phyloP scores from a whole-genome alignment of 768 basidiomycete species.

The Kwoniella sp. region DNA sequence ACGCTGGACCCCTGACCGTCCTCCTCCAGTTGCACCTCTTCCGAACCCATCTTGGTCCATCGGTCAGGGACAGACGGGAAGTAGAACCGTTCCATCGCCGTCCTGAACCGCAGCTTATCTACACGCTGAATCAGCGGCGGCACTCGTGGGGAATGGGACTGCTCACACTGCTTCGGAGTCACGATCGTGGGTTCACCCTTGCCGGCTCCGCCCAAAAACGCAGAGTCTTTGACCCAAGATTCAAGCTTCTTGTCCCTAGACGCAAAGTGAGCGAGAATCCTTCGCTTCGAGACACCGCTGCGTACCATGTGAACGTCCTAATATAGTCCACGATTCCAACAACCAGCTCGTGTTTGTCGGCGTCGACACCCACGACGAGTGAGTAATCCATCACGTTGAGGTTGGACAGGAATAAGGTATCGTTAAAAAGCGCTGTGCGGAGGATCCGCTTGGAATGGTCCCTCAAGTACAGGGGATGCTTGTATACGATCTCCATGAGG shows the following conservation, averaged over 20 bases:
- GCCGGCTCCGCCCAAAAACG: conserved; percentile 73
- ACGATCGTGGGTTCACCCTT: conserved; percentile 94
- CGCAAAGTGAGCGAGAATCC: no score
- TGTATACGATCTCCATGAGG: conserved; percentile 80
- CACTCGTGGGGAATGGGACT: no score
- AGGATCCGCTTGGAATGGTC: conserved; percentile 93
- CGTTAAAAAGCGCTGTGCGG: conserved; percentile 83
- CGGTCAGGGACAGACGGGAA: conserved; percentile 50
- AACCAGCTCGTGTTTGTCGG: conserved; percentile 79
- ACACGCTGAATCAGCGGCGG: neutral
- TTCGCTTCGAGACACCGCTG: neutral
- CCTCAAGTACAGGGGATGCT: conserved; percentile 86
- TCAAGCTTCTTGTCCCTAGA: conserved; percentile 97
- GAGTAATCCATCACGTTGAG: conserved; percentile 94
- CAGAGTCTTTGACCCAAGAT: conserved; percentile 95
- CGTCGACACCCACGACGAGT: conserved; percentile 90
- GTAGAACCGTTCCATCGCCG: conserved; percentile 49
- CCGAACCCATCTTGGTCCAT: conserved; percentile 42
- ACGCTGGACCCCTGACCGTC: conserved; percentile 10
- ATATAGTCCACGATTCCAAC: conserved; percentile 85
- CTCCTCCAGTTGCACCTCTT: conserved; percentile 31
- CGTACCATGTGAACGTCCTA: conserved; percentile 51
- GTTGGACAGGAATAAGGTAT: conserved; percentile 88
- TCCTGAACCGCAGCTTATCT: conserved; percentile 48
- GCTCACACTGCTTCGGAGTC: conserved; percentile 91